Percentiles rank a stretch among this genome's conserved stretches.
phyloP scores from a whole-genome alignment of 345 rosid genomes.

The Carallia brachiata region DNA sequence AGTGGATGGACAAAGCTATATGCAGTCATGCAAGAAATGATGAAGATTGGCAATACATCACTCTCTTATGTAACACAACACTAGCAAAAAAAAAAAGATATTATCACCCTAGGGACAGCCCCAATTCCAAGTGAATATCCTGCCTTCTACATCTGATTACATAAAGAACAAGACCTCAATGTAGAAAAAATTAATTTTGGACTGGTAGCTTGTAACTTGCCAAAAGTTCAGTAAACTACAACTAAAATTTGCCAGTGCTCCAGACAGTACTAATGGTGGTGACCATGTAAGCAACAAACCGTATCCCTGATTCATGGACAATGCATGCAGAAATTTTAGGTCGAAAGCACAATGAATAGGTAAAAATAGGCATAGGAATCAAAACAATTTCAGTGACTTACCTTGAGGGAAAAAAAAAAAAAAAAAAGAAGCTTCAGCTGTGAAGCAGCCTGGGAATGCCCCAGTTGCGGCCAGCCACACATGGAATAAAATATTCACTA shows the following conservation, averaged over 20 bases:
- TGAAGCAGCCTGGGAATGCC: slow-evolving; percentile 65
- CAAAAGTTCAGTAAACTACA: no score
- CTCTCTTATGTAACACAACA: no score
- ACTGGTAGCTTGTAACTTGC: no score
- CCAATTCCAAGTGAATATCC: slow-evolving; percentile 84
- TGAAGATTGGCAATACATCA: no score
- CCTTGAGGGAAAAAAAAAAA: slow-evolving; percentile 41
- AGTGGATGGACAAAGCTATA: no score
- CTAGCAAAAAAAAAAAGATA: slow-evolving; percentile 38
- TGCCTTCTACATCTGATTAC: slow-evolving; percentile 53
- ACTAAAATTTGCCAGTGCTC: slow-evolving; percentile 52
- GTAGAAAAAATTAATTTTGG: no score
- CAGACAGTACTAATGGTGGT: slow-evolving; percentile 62
- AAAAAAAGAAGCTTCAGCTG: slow-evolving; percentile 66
- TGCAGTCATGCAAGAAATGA: no score
- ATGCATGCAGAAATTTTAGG: background rate
- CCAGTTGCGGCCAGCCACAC: slow-evolving; percentile 69
- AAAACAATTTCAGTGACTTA: slow-evolving; percentile 8
- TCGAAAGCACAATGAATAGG: slow-evolving; percentile 1
- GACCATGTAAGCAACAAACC: slow-evolving; percentile 54
- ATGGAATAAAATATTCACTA: background rate
- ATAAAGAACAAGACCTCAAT: no score
- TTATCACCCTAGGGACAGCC: slow-evolving; percentile 95
- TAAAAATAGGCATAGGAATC: background rate
- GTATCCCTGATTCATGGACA: slow-evolving; percentile 44